phyloP scores from a whole-genome alignment of 768 basidiomycete genomes.

The Pisolithus orientalis region DNA sequence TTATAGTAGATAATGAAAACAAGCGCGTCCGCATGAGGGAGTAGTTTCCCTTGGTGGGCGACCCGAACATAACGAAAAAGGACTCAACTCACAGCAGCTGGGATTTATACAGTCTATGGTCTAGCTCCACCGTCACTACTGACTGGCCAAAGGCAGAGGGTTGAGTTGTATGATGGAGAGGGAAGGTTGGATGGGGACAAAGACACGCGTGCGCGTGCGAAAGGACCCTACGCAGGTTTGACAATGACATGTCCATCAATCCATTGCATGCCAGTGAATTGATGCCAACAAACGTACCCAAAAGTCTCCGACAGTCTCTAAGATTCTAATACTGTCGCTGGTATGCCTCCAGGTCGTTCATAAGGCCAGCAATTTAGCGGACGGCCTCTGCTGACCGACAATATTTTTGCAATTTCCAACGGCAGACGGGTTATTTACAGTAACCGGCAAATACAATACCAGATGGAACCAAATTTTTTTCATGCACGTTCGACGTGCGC shows the following conservation, averaged over 20 bases:
- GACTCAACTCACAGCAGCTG: slow-evolving; percentile 10
- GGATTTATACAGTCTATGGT: neutral
- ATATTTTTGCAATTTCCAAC: too few species aligned
- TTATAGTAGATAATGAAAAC: slow-evolving; percentile 14
- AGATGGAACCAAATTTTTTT: neutral
- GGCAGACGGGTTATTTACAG: too few species aligned
- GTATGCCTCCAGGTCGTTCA: too few species aligned
- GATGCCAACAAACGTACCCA: too few species aligned
- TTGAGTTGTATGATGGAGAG: slow-evolving; percentile 4
- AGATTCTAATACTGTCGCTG: too few species aligned
- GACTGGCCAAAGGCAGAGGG: too few species aligned
- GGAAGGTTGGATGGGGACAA: slow-evolving; percentile 9
- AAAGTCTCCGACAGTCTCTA: too few species aligned
- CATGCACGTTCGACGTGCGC: neutral
- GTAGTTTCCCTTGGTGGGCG: slow-evolving; percentile 9
- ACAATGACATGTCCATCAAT: too few species aligned
- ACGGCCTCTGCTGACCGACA: too few species aligned
- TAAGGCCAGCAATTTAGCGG: too few species aligned
- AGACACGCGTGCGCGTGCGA: slow-evolving; percentile 21
- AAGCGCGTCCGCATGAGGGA: slow-evolving; percentile 14
- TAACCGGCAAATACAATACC: too few species aligned
- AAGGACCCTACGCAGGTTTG: neutral
- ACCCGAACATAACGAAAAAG: slow-evolving; percentile 11
- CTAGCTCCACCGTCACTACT: neutral
- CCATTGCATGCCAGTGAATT: too few species aligned